Evolutionary conservation across 371 early-diverging fungal species (phyloP).

Genomic region (Mortierella sp.): DNA sequence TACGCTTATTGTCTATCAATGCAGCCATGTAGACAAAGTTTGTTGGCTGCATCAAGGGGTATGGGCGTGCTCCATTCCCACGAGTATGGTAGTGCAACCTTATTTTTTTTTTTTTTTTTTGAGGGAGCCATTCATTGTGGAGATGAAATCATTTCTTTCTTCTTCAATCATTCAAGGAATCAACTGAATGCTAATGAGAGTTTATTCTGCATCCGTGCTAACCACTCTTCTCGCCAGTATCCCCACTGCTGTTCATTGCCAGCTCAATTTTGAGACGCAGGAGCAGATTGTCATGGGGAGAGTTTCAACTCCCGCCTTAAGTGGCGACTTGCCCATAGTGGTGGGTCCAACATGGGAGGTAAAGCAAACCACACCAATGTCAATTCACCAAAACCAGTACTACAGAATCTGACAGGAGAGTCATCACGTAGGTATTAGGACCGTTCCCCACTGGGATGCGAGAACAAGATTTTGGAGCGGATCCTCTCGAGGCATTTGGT

Average conservation of each 20-base stretch:
- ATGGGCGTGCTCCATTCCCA: too few relatives aligned
- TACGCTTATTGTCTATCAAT: too few relatives aligned
- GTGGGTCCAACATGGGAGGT: slow-evolving; percentile 16
- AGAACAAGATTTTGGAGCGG: slow-evolving; percentile 76
- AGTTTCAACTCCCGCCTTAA: background rate
- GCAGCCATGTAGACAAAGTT: too few relatives aligned
- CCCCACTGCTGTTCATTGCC: background rate
- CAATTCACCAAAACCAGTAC: too few relatives aligned
- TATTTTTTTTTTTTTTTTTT: background rate
- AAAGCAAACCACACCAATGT: background rate
- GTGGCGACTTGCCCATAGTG: background rate
- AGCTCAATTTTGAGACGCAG: background rate
- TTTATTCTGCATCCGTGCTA: background rate
- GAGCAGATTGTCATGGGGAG: background rate
- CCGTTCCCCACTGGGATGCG: slow-evolving; percentile 78
- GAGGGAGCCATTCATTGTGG: too few relatives aligned
- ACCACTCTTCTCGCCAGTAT: background rate
- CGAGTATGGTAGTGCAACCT: background rate
- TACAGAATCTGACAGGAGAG: too few relatives aligned
- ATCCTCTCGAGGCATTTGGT: slow-evolving; percentile 77
- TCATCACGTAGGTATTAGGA: slow-evolving; percentile 60
- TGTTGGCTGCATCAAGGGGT: too few relatives aligned
- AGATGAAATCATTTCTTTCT: background rate
- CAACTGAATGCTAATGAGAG: background rate
- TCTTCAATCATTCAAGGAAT: background rate